phyloP scores from a whole-genome alignment of 2,329 filamentous ascomycete genomes.

The Aspergillus carbonarius region DNA sequence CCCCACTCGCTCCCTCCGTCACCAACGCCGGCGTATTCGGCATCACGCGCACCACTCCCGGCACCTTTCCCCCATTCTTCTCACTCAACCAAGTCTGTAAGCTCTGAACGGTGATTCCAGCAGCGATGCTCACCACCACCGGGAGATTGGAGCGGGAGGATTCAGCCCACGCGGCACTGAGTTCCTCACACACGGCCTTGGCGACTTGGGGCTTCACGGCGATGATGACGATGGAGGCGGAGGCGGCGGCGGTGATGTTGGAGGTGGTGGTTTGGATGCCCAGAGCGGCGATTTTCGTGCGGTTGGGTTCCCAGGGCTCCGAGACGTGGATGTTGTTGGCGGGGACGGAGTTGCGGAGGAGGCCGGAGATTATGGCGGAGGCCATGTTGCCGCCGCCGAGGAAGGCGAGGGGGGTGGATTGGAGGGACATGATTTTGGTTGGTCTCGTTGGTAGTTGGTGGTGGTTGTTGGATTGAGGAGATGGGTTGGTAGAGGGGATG shows the following conservation, averaged over 20 bases:
- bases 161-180: conserved; percentile 26
- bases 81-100: conserved; percentile 31
- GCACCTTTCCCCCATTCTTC: conserved; percentile 18
- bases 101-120: conserved; percentile 34
- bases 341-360: conserved; percentile 28
- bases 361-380: conserved; percentile 36
- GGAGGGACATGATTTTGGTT: conserved; percentile 24
- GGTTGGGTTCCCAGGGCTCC: conserved; percentile 38
- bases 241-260: conserved; percentile 27
- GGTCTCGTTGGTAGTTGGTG: background rate
- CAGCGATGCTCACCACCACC: conserved; percentile 36
- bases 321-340: conserved; percentile 35
- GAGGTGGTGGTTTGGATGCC: conserved; percentile 33
- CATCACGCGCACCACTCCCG: conserved; percentile 37
- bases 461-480: background rate
- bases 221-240: conserved; percentile 33
- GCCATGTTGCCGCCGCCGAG: conserved; percentile 40
- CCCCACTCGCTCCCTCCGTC: conserved; percentile 33
- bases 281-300: conserved; percentile 31
- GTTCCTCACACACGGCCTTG: conserved; percentile 34
- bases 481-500: background rate
- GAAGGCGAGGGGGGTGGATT: conserved; percentile 36
- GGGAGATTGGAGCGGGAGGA: conserved; percentile 22
- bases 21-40: conserved; percentile 37
- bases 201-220: conserved; percentile 38